phyloP scores from a whole-genome alignment of 441 rosid genomes.

The Erodium trifolium region DNA sequence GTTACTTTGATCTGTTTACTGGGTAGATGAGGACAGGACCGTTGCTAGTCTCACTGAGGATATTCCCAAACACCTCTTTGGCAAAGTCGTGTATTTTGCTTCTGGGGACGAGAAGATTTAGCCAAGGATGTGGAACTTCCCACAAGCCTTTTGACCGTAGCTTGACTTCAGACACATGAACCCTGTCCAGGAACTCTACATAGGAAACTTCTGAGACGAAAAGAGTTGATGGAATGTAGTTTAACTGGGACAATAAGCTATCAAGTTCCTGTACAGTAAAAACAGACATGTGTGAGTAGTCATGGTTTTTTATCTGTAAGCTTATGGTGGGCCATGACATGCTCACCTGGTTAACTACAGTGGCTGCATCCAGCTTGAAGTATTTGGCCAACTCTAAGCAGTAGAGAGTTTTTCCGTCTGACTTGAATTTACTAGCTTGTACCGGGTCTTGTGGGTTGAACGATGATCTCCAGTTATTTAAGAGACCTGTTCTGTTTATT shows the following conservation, averaged over 20 bases:
- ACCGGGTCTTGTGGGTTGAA: slow-evolving; percentile 58
- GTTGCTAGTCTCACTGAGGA: slow-evolving; percentile 72
- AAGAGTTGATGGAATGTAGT: slow-evolving; percentile 23
- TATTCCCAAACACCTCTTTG: slow-evolving; percentile 59
- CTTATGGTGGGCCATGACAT: too few species aligned
- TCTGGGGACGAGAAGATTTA: slow-evolving; percentile 76
- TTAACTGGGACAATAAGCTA: slow-evolving; percentile 40
- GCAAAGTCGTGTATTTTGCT: slow-evolving; percentile 64
- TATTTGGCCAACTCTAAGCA: slow-evolving; percentile 78
- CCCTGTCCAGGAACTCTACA: too few species aligned
- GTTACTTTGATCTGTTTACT: slow-evolving; percentile 65
- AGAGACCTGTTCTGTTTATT: slow-evolving; percentile 64
- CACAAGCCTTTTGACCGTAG: too few species aligned
- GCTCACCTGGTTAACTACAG: slow-evolving; percentile 37
- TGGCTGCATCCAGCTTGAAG: slow-evolving; percentile 41
- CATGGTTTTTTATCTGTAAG: too few species aligned
- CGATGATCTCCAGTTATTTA: slow-evolving; percentile 78
- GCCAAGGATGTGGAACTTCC: slow-evolving; percentile 20
- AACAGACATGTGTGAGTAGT: too few species aligned
- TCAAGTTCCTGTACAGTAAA: too few species aligned
- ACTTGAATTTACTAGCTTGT: slow-evolving; percentile 60
- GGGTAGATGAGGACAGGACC: slow-evolving; percentile 93
- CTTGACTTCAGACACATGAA: too few species aligned
- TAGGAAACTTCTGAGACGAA: too few species aligned
- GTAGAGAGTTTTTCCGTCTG: slow-evolving; percentile 69